Evolutionary conservation across 2,329 filamentous ascomycete species (phyloP), one percentile per base, ranked within the genome.

Genomic region (Neonectria hederae): DNA sequence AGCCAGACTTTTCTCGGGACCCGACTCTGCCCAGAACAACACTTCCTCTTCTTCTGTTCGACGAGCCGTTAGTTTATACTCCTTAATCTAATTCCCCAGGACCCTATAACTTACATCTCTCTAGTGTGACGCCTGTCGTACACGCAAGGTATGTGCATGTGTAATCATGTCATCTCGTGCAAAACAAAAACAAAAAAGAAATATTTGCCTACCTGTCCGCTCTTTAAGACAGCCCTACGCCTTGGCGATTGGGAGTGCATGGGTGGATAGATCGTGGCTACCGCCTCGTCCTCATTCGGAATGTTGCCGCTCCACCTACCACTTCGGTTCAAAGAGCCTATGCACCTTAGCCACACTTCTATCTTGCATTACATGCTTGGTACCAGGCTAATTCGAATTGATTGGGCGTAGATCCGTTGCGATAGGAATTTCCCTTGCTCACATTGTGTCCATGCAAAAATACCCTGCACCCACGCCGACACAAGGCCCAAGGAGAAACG

Each of bases 371-470:
- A 24, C 45, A 52, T 38, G n/a, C n/a, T n/a, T n/a, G 38, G 42
- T 32, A 24, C 26, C 6, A 24, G 42, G 54, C 60, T 63, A 63
- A 63, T 45, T 7, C 28, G 3, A 35, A 51, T 26, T 21, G 10
- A 63, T 63, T 26, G 14, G 63, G 32, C 32, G 59, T 63, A 77
- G 75, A 77, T 79, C 52, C 77, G 78, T 11, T 80, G 78, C 66
- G 77, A 79, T 65, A 76, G 78, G 62, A 76, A 79, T 54, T 74
- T 69, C 2, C 78, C 78, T 2, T 80, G 78, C 38, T 75, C 77
- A 38, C 77, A 79, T 56, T 80, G 78, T 49, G 45, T 75, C 2
- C 74, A 78, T 52, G 76, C 77, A 62, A 78, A 78, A 66, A 78
- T 80, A 19, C 71, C 75, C n/a, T 80, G 78, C 45, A 77, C 74